phyloP scores from a whole-genome alignment of 805 yeast species.

The Kodamaea kaohsiungensis region DNA sequence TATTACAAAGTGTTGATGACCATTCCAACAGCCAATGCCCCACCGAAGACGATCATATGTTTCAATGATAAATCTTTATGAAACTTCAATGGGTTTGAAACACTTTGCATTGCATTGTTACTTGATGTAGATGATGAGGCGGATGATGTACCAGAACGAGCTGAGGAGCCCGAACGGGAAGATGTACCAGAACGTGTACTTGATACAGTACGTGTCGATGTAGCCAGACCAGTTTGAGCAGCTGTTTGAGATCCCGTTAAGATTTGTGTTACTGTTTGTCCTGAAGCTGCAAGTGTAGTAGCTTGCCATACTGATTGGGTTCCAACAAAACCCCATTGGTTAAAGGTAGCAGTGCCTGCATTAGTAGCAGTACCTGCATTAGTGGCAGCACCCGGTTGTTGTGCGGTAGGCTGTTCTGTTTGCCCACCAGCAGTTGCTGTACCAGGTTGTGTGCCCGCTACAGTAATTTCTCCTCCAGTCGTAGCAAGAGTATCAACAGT shows the following conservation, averaged over 20 bases:
- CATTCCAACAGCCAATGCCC: neutral
- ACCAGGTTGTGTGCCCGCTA: constrained; percentile 7
- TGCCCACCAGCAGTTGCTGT: constrained; percentile 8
- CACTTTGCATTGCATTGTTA: constrained; percentile 20
- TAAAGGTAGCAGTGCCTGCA: constrained; percentile 24
- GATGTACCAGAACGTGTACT: neutral
- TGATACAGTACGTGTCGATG: neutral
- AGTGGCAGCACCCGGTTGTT: constrained; percentile 10
- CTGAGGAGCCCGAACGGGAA: constrained; percentile 12
- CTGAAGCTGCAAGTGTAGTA: constrained; percentile 7
- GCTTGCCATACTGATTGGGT: constrained; percentile 37
- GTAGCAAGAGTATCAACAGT: constrained; percentile 2
- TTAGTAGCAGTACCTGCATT: constrained; percentile 6
- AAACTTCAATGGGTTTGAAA: constrained; percentile 7
- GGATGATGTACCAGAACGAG: constrained; percentile 12
- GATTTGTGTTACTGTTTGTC: neutral
- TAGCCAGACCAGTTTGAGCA: neutral
- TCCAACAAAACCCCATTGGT: constrained; percentile 46
- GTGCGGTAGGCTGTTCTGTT: constrained; percentile 12
- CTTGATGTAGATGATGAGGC: constrained; percentile 14
- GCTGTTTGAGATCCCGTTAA: constrained; percentile 1
- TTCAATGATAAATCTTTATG: constrained; percentile 3
- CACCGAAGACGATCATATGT: constrained; percentile 1
- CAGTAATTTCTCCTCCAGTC: constrained; percentile 10
- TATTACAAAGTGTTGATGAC: constrained; percentile 1